phyloP scores from a whole-genome alignment of 2,329 filamentous ascomycete species.

The Pseudocercospora vitis region DNA sequence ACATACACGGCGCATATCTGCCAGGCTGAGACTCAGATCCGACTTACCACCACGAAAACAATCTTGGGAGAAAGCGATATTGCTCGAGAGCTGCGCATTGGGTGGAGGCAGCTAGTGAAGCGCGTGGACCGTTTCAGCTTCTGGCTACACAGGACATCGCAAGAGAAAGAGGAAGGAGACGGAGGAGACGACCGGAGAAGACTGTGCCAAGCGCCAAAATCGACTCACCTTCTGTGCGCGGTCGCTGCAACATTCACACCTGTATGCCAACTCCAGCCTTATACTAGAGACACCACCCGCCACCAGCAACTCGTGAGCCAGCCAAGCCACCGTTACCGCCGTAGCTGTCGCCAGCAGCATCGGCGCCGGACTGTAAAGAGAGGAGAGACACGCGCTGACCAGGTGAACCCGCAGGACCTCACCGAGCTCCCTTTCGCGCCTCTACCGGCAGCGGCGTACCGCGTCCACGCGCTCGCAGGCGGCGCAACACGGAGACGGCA shows the following conservation, averaged over 20 bases:
- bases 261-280: background rate
- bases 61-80: background rate
- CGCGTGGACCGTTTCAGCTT: no score
- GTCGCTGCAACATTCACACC: background rate
- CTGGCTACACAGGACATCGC: no score
- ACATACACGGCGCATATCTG: background rate
- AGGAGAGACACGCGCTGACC: background rate
- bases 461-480: constrained; percentile 1
- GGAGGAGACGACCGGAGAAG: background rate
- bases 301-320: background rate
- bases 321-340: background rate
- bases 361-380: background rate
- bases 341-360: background rate
- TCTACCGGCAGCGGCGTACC: background rate
- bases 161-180: background rate
- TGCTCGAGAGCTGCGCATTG: constrained; percentile 4
- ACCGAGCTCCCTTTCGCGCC: background rate
- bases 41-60: background rate
- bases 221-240: background rate
- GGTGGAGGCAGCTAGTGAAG: background rate
- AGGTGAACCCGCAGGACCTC: background rate
- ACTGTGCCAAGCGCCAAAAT: background rate
- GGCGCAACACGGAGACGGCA: background rate
- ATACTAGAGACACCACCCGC: background rate
- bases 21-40: background rate